Evolutionary conservation across 169 alveolate species (phyloP), one percentile per base, ranked within the genome.

Genomic region (Cryptosporidium ubiquitum): DNA sequence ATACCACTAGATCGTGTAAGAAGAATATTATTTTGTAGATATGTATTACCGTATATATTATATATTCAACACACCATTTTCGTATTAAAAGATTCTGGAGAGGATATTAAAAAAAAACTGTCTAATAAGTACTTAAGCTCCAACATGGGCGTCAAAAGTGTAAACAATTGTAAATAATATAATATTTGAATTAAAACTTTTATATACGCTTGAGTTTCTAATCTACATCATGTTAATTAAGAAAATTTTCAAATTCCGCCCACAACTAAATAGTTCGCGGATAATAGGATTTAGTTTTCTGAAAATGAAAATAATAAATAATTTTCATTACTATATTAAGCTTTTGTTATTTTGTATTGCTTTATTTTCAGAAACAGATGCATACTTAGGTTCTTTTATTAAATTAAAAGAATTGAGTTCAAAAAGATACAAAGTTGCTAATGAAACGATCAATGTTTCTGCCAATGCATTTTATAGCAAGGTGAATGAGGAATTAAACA

Each of bases 1-100:
- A 73, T 73, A 66, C 85, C 85, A 31, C 33, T 73, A 35, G 85
- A 73, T 57, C 42, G 85, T 10, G 85, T 73, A 7, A 73, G 85
- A 35, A 52, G 85, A 37, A 73, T 73, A 64, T 55, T 73, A 58
- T 73, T 73, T 18, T 73, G 85, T 33, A 52, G 85, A n/a, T 73
- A 73, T 57, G 70, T 58, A 47, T 35, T 73, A 47, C 85, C 85
- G 3, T 73, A 73, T 23, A 55, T 73, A 7, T 68, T 73, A 14
- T 73, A 73, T 40, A 57, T 73, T 39, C 85, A 73, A 23, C 85
- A 73, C 40, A 73, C 52, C 42, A 35, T 18, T 51, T 73, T 73
- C 29, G 85, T 73, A 18, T 58, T 73, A 20, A 51, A 73, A 39
- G 85, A 73, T 5, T 73, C 70, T 3, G 85, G 85, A 55, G 70